Conservation (phyloP, 2,329 filamentous ascomycete species). For the Diaporthe destruens region DNA sequence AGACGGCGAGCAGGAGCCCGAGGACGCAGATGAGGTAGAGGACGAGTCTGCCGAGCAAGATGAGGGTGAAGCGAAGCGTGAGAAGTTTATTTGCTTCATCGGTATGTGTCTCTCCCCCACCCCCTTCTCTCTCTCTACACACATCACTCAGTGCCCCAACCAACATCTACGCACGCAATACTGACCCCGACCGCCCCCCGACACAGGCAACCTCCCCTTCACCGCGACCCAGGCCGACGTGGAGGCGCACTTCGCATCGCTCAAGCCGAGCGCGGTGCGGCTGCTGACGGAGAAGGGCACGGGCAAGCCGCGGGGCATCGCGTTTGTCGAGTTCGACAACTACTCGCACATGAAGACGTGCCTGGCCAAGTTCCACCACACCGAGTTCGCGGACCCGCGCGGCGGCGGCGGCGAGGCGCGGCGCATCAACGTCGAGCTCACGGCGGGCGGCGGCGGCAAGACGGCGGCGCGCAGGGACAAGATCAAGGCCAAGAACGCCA, state of each 20-base stretch:
- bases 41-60: slow-evolving; percentile 30
- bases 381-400: slow-evolving; percentile 72
- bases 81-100: slow-evolving; percentile 80
- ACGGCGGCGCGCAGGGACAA: slow-evolving; percentile 78
- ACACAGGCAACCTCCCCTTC: slow-evolving; percentile 86
- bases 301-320: slow-evolving; percentile 65
- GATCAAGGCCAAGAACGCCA: slow-evolving; percentile 87
- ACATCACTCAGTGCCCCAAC: slow-evolving; percentile 35
- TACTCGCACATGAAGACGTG: slow-evolving; percentile 94
- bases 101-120: slow-evolving; percentile 58
- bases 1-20: slow-evolving; percentile 41
- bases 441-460: slow-evolving; percentile 90
- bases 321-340: slow-evolving; percentile 89
- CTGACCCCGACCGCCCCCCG: slow-evolving; percentile 50
- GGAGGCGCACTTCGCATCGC: slow-evolving; percentile 80
- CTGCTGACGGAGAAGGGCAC: slow-evolving; percentile 72
- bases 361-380: slow-evolving; percentile 91
- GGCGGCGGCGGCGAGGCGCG: slow-evolving; percentile 59
- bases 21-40: slow-evolving; percentile 42
- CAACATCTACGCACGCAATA: not conserved
- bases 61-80: slow-evolving; percentile 37
- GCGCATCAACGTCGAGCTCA: slow-evolving; percentile 93
- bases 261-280: slow-evolving; percentile 78
- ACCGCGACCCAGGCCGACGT: slow-evolving; percentile 79
- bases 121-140: not conserved